phyloP scores from a whole-genome alignment of 345 rosid species.

The Anacardium occidentale region DNA sequence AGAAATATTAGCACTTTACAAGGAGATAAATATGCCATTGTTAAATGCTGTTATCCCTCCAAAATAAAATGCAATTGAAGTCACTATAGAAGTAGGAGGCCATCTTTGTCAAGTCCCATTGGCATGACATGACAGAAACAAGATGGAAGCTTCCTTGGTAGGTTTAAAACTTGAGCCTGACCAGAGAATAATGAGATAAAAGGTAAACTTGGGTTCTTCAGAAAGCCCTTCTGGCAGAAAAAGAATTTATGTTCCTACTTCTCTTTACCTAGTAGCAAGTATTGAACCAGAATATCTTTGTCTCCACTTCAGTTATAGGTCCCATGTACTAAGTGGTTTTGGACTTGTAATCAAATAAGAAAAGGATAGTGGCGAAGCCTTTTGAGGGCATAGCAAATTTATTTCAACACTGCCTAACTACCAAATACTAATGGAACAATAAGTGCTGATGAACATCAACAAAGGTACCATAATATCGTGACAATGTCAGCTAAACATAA shows the following conservation, averaged over 20 bases:
- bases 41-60: not conserved
- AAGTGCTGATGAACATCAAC: not conserved
- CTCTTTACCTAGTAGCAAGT: not conserved
- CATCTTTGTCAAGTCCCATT: not conserved
- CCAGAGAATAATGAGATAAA: not conserved
- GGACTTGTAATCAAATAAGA: not conserved
- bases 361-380: not conserved
- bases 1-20: not conserved
- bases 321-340: not conserved
- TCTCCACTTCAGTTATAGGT: not conserved
- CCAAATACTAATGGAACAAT: not conserved
- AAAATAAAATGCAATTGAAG: not conserved
- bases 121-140: not conserved
- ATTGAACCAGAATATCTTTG: not conserved
- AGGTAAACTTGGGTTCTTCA: not conserved
- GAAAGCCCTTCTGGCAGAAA: not conserved
- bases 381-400: no score
- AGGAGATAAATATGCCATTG: not conserved
- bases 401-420: no score
- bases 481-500: not conserved
- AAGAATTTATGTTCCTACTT: not conserved
- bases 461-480: not conserved
- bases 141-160: conserved; percentile 8
- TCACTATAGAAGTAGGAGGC: not conserved
- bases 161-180: not conserved